Evolutionary conservation across 495 filamentous ascomycete genomes (phyloP).

Genomic region (Penicillium longicatenatum): DNA sequence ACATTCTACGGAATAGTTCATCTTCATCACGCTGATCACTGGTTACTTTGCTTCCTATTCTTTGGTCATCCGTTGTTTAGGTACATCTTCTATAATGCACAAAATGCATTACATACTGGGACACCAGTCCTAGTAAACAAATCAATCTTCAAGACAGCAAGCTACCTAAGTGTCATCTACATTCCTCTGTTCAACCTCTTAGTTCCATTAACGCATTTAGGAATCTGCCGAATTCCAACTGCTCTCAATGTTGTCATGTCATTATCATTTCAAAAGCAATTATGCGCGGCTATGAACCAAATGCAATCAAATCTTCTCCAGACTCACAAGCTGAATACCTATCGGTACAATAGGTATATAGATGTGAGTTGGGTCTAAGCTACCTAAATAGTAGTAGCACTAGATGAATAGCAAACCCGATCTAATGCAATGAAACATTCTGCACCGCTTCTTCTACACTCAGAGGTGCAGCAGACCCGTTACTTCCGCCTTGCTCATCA

Average conservation of each 20-base stretch:
- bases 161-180: no score
- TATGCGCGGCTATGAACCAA: not conserved
- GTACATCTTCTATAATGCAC: no score
- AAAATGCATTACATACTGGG: no score
- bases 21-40: no score
- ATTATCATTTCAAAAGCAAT: constrained; percentile 2
- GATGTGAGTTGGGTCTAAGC: not conserved
- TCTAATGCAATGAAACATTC: constrained; percentile 38
- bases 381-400: not conserved
- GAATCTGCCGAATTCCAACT: no score
- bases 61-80: no score
- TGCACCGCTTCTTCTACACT: constrained; percentile 46
- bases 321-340: not conserved
- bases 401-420: not conserved
- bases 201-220: no score
- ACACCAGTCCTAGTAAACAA: no score
- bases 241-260: not conserved
- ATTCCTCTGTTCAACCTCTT: no score
- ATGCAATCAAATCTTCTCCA: not conserved
- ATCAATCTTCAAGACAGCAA: no score
- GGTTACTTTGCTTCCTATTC: not conserved
- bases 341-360: not conserved
- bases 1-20: not conserved
- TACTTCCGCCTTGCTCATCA: not conserved
- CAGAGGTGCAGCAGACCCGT: constrained; percentile 14